Evolutionary conservation across 1,139 yeast species (phyloP).

Genomic region (Blastobotrys indianensis): DNA sequence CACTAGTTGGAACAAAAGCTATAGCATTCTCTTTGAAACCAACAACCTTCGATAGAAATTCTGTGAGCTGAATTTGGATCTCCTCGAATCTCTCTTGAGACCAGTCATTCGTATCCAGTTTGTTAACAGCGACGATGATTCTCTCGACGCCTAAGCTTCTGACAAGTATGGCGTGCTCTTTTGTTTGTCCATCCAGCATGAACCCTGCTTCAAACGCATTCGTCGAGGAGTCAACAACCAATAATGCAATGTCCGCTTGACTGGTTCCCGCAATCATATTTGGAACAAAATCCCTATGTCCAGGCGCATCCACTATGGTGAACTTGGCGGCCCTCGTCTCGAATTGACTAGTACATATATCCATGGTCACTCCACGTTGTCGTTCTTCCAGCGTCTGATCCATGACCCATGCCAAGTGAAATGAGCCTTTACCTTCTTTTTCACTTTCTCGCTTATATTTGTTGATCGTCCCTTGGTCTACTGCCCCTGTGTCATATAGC

Average conservation of each 20-base stretch:
- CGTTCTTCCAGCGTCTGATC: constrained; percentile 94
- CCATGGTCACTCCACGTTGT: constrained; percentile 80
- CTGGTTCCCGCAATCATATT: constrained; percentile 97
- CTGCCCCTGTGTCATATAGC: constrained; percentile 72
- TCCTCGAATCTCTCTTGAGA: constrained; percentile 55
- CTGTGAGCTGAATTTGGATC: constrained; percentile 52
- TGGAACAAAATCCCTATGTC: constrained; percentile 96
- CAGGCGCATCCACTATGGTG: constrained; percentile 96
- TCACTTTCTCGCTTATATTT: constrained; percentile 78
- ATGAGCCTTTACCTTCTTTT: constrained; percentile 80
- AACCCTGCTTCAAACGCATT: constrained; percentile 92
- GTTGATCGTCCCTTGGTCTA: constrained; percentile 70
- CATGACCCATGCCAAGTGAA: constrained; percentile 96
- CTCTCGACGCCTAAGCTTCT: constrained; percentile 74
- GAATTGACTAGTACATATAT: constrained; percentile 78
- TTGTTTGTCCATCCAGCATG: constrained; percentile 82
- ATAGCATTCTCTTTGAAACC: constrained; percentile 52
- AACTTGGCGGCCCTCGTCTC: constrained; percentile 61
- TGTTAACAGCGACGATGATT: constrained; percentile 76
- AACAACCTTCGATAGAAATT: constrained; percentile 48
- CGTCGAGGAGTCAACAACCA: constrained; percentile 70
- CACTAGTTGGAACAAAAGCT: constrained; percentile 77
- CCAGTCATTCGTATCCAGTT: constrained; percentile 78
- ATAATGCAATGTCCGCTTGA: constrained; percentile 66
- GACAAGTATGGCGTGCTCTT: constrained; percentile 85